Evolutionary conservation across 1,284 basidiomycete genomes (phyloP), one percentile per base, ranked within the genome.

Genomic region (Dichomitus squalens): DNA sequence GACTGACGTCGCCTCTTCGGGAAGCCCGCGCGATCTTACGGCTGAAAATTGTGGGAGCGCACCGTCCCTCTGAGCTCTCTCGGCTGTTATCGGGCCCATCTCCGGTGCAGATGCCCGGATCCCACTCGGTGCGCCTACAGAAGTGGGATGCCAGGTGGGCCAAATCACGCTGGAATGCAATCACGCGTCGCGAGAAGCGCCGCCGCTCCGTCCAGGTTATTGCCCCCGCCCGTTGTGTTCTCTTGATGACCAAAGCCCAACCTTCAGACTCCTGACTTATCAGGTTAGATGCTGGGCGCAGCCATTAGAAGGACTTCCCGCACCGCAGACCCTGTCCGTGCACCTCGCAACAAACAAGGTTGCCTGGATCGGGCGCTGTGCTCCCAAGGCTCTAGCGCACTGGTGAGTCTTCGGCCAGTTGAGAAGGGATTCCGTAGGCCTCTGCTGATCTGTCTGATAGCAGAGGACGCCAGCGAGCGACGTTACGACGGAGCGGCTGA

Each of bases 291-390:
- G 49, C 51, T 41, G 16, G 33, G 35, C 55, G 47, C 55, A 58
- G 43, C 44, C 44, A 33, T 33, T 47, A 47, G 44, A 33, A 44
- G 44, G 40, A 2, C 39, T 46, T 40, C 53, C 12, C 23, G 41
- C 41, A 44, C 25, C 29, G 44, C 35, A 36, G 16, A 36, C 35
- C 35, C 35, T 36, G 29, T 21, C 27, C 27, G 27, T 29, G 29
- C 44, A 6, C 44, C 3, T 53, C 50, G 50, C 58, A 39, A 49
- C 49, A 36, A 52, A 63, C 61, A 63, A 63, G 40, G 58, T 41
- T 63, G 58, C 58, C 58, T 58, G 51, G 35, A 58, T 56, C 23
- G 35, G 58, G 56, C 46, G 49, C 31, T 14, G 52, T 8, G 41
- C 44, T 50, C 51, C 50, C 53, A 40, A 43, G 51, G 31, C 58